phyloP scores from a whole-genome alignment of 352 stramenopile genomes.

The Pythium grandisporangium region DNA sequence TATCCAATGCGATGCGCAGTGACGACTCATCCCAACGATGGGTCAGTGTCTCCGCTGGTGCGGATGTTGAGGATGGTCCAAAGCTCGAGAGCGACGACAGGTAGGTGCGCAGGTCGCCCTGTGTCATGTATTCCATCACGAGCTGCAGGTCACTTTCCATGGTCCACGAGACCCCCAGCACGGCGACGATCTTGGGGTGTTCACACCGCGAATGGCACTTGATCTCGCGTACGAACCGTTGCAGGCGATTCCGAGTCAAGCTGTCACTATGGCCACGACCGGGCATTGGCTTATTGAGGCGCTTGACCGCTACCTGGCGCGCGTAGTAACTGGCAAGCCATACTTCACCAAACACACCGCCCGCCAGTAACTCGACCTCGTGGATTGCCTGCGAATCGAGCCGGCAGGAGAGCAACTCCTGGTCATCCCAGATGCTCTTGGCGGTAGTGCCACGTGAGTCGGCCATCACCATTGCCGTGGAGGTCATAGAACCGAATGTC shows the following conservation, averaged over 20 bases:
- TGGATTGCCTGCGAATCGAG: slow-evolving; percentile 30
- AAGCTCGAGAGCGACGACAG: slow-evolving; percentile 1
- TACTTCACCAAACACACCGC: slow-evolving; percentile 17
- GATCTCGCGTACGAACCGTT: slow-evolving; percentile 14
- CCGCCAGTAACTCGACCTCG: slow-evolving; percentile 8
- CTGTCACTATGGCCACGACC: neutral
- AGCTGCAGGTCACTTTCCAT: slow-evolving; percentile 19
- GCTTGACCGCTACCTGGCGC: slow-evolving; percentile 17
- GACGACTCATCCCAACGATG: slow-evolving; percentile 4
- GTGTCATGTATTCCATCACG: slow-evolving; percentile 22
- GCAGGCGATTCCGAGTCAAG: slow-evolving; percentile 5
- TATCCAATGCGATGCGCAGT: slow-evolving; percentile 33
- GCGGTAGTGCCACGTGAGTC: too few species aligned
- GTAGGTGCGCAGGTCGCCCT: slow-evolving; percentile 20
- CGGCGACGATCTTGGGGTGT: slow-evolving; percentile 21
- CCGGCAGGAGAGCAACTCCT: slow-evolving; percentile 34
- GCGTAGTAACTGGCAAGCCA: slow-evolving; percentile 18
- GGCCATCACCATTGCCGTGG: neutral
- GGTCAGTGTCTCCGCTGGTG: slow-evolving; percentile 1
- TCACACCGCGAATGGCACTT: slow-evolving; percentile 8
- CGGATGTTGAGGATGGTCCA: neutral
- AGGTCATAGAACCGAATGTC: neutral
- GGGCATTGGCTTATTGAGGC: slow-evolving; percentile 4
- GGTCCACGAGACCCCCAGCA: slow-evolving; percentile 24
- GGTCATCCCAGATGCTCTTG: slow-evolving; percentile 60